phyloP scores from a whole-genome alignment of 495 filamentous ascomycete genomes.

The Hypoxylon lenormandii region DNA sequence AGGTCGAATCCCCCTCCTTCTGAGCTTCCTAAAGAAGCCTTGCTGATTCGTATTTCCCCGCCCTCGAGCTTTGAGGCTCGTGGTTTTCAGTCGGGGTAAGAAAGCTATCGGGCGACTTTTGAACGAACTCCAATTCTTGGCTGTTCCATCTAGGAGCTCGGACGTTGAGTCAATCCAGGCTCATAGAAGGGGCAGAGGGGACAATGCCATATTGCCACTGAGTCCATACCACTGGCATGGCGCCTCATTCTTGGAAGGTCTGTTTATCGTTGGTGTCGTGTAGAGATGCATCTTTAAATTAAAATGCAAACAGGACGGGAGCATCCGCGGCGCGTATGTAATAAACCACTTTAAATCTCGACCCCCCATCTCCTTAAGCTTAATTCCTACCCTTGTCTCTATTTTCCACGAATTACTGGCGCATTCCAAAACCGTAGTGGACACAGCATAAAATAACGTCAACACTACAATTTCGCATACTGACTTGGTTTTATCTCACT shows the following conservation, averaged over 20 bases:
- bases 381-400: too few relatives aligned
- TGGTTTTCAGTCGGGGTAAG: slow-evolving; percentile 22
- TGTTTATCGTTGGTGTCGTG: not conserved
- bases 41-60: slow-evolving; percentile 35
- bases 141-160: not conserved
- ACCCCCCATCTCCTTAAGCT: too few relatives aligned
- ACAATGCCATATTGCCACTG: not conserved
- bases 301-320: too few relatives aligned
- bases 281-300: not conserved
- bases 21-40: slow-evolving; percentile 43
- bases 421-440: too few relatives aligned
- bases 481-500: too few relatives aligned
- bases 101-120: slow-evolving; percentile 8
- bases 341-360: too few relatives aligned
- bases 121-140: not conserved
- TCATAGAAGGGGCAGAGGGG: too few relatives aligned
- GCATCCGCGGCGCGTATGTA: too few relatives aligned
- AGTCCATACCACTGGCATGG: slow-evolving; percentile 9
- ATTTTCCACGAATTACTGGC: too few relatives aligned
- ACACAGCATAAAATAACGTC: too few relatives aligned
- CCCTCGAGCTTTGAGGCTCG: slow-evolving; percentile 40
- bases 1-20: slow-evolving; percentile 25
- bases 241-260: slow-evolving; percentile 2
- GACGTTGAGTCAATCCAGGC: not conserved
- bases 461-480: too few relatives aligned